Evolutionary conservation across 1,139 yeast species (phyloP).

Genomic region (Geotrichum bryndzae): DNA sequence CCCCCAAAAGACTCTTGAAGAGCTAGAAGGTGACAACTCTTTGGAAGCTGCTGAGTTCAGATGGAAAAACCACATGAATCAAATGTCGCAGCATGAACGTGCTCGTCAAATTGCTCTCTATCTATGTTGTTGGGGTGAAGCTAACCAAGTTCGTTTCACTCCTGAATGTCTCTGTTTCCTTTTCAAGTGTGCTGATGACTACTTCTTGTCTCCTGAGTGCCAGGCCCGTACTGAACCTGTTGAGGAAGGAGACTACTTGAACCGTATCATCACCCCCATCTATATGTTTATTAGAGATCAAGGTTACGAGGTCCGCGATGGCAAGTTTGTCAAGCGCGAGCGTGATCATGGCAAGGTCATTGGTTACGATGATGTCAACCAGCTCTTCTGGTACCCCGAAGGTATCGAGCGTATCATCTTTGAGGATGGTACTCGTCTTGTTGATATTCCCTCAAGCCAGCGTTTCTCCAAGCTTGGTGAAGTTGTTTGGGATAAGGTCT

Average conservation of each 20-base stretch:
- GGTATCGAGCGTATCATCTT: conserved; percentile 90
- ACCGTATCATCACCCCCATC: conserved; percentile 86
- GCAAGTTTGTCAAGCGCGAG: conserved; percentile 95
- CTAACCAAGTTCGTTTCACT: conserved; percentile 92
- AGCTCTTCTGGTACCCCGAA: conserved; percentile 98
- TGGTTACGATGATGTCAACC: conserved; percentile 98
- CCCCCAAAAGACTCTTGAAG: conserved; percentile 58
- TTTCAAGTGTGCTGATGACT: conserved; percentile 88
- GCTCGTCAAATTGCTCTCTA: conserved; percentile 87
- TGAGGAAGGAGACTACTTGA: conserved; percentile 93
- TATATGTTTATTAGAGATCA: conserved; percentile 89
- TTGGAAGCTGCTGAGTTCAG: conserved; percentile 75
- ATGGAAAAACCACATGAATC: conserved; percentile 77
- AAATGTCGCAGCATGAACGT: conserved; percentile 65
- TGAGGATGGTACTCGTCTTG: conserved; percentile 85
- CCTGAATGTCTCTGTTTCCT: conserved; percentile 91
- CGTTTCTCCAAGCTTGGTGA: conserved; percentile 88
- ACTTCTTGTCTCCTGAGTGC: conserved; percentile 80
- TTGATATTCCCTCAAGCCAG: conserved; percentile 84
- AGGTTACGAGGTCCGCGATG: conserved; percentile 90
- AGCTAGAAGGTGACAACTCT: conserved; percentile 81
- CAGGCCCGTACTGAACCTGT: conserved; percentile 70
- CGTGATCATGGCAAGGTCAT: conserved; percentile 89
- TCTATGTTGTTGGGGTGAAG: conserved; percentile 96
- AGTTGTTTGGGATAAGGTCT: conserved; percentile 85